A percentile compares a stretch with the other conserved stretches of the same genome.
These are phyloP conservation scores for Serendipita sp. DNA, from an alignment of 768 basidiomycete genomes.

Conservation along the genomic window DNA sequence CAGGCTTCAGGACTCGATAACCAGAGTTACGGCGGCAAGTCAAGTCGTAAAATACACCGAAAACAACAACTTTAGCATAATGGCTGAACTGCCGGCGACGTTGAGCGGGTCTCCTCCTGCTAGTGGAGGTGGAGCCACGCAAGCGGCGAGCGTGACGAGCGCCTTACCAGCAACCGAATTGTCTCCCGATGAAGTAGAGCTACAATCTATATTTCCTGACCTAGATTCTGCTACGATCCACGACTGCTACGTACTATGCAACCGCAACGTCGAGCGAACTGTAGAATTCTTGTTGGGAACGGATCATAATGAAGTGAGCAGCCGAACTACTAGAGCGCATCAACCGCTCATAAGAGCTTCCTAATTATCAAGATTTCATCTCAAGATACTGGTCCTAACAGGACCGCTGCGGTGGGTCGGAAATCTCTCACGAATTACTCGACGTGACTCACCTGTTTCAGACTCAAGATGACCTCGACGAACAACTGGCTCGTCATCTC, in stretches of 20 bases:
- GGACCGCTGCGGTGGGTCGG: not conserved
- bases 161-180: not conserved
- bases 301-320: not conserved
- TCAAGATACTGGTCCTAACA: not conserved
- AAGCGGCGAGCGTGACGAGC: not conserved
- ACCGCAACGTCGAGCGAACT: not conserved
- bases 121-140: not conserved
- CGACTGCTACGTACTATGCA: conserved; percentile 2
- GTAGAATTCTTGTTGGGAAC: not conserved
- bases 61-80: not conserved
- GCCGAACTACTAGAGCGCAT: not conserved
- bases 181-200: not conserved
- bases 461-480: not conserved
- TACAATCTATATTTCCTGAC: conserved; percentile 3
- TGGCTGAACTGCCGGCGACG: not conserved
- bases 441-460: not conserved
- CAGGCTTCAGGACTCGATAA: too few species aligned
- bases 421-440: not conserved
- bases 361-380: not conserved
- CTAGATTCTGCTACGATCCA: not conserved
- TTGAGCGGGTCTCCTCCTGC: not conserved
- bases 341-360: too few species aligned
- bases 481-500: not conserved
- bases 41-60: not conserved
- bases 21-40: not conserved